Conservation (phyloP, 805 yeast genomes). For the Jamesozyma spencerorum region DNA sequence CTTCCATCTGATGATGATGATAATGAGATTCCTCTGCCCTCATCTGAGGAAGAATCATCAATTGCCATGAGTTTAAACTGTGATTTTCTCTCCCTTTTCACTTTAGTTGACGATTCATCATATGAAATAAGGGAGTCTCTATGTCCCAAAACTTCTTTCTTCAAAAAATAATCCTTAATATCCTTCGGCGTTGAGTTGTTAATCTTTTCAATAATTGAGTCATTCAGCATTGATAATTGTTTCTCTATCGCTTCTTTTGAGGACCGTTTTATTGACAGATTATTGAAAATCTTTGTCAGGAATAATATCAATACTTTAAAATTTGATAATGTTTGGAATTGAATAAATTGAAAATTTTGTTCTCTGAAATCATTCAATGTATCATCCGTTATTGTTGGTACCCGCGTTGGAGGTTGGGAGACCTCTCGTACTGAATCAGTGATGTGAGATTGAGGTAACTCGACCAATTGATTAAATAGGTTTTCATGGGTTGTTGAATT, state of each 20-base stretch:
- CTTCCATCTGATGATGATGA: slow-evolving; percentile 4
- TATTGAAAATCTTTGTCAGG: slow-evolving; percentile 23
- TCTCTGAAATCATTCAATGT: slow-evolving; percentile 5
- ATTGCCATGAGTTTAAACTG: slow-evolving; percentile 7
- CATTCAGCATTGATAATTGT: slow-evolving; percentile 19
- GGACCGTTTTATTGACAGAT: slow-evolving; percentile 22
- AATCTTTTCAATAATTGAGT: slow-evolving; percentile 16
- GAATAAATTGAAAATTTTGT: slow-evolving; percentile 18
- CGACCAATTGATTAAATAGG: slow-evolving; percentile 6
- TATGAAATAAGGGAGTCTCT: neutral
- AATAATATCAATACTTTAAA: slow-evolving; percentile 19
- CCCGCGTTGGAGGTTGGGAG: neutral
- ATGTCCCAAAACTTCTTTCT: slow-evolving; percentile 8
- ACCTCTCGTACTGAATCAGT: neutral
- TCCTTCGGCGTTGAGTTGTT: slow-evolving; percentile 16
- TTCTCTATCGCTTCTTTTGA: slow-evolving; percentile 19
- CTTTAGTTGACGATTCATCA: neutral
- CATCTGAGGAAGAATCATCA: slow-evolving; percentile 4
- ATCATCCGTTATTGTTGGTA: slow-evolving; percentile 3
- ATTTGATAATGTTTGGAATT: slow-evolving; percentile 23
- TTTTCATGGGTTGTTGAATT: slow-evolving; percentile 2
- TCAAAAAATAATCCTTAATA: slow-evolving; percentile 11
- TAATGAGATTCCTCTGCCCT: neutral
- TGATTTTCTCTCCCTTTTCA: slow-evolving; percentile 1
- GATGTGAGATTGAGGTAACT: neutral